Evolutionary conservation across 2,329 filamentous ascomycete species (phyloP), one percentile per base, ranked within the genome.

Genomic region (Fragosphaeria purpurea): DNA sequence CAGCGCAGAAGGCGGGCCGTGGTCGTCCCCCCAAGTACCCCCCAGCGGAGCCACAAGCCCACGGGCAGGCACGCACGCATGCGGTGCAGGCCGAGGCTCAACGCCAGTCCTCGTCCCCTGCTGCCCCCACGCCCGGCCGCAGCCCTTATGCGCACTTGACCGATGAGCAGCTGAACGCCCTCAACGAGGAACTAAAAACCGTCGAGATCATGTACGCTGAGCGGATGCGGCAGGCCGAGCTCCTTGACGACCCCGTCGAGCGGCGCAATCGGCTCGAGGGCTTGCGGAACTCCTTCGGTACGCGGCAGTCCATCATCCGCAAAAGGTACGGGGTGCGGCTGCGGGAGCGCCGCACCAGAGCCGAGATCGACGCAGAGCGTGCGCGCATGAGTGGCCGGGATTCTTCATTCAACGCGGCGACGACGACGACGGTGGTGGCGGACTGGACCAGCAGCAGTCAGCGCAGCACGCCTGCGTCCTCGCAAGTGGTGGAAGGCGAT

Each of bases 241-340:
- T 40, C 4, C 63, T 75, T 8, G 50, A 58, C 0, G 66, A 73
- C 39, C 61, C 64, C 2, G 56, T 51, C 41, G 60, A 58, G 54
- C 64, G 58, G 46, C 65, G 55, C 52, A 55, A 12, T 1, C 62
- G 57, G 44, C 47, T 78, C 0, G 66, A 68, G 0, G 70, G 65
- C 8, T 57, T 79, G 1, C 71, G 71, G 41, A 80, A 79, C 55
- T 70, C 70, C 4, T 77, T 75, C 56, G 73, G 73, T 42, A 78
- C 75, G 4, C 77, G 76, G 51, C 75, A 78, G 59, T 78, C 74
- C 48, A 68, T 69, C n/a, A 73, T 77, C 4, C 70, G 77, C 10
- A 80, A 77, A 59, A 78, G 72, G 53, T 80, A 73, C 53, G 77
- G 77, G n/a, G 75, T 81, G 35, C 69, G 70, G 2, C 66, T 80